These are phyloP conservation scores for Umbelopsis sp. DNA, from an alignment of 192 early-diverging fungal species.

Conservation along the genomic window DNA sequence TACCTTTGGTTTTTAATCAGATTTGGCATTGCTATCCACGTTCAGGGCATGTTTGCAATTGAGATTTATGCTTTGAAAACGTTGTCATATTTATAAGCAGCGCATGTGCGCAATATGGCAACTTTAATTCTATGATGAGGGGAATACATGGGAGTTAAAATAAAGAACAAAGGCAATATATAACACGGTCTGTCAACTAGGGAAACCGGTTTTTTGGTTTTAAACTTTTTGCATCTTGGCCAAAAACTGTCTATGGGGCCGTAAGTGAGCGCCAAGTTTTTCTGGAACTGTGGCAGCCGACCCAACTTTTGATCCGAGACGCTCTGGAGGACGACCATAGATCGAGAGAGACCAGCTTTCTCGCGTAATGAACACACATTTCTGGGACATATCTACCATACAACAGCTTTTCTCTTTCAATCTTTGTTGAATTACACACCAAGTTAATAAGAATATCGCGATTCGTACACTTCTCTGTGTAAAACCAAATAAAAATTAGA, in stretches of 20 bases:
- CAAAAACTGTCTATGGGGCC: background rate
- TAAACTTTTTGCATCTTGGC: background rate
- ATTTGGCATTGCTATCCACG: too few relatives aligned
- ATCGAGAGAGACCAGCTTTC: conserved; percentile 43
- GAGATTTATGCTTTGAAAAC: too few relatives aligned
- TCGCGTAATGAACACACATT: conserved; percentile 49
- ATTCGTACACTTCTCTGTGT: background rate
- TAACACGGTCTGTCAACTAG: too few relatives aligned
- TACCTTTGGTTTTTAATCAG: too few relatives aligned
- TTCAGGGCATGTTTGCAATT: too few relatives aligned
- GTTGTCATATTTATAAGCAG: too few relatives aligned
- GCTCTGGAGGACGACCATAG: conserved; percentile 32
- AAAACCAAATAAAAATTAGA: background rate
- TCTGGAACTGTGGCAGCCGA: background rate
- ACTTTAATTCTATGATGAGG: too few relatives aligned
- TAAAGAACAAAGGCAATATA: too few relatives aligned
- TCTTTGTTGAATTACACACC: conserved; percentile 1
- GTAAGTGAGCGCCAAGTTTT: background rate
- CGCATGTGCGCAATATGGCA: too few relatives aligned
- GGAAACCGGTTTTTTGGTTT: too few relatives aligned
- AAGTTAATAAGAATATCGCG: background rate
- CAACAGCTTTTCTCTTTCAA: conserved; percentile 44
- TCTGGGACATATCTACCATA: conserved; percentile 53
- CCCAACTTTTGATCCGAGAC: background rate
- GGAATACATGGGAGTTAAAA: too few relatives aligned